These are phyloP conservation scores for Stagonosporopsis rhizophila DNA, from an alignment of 2,329 filamentous ascomycete species.

Conservation along the genomic window DNA sequence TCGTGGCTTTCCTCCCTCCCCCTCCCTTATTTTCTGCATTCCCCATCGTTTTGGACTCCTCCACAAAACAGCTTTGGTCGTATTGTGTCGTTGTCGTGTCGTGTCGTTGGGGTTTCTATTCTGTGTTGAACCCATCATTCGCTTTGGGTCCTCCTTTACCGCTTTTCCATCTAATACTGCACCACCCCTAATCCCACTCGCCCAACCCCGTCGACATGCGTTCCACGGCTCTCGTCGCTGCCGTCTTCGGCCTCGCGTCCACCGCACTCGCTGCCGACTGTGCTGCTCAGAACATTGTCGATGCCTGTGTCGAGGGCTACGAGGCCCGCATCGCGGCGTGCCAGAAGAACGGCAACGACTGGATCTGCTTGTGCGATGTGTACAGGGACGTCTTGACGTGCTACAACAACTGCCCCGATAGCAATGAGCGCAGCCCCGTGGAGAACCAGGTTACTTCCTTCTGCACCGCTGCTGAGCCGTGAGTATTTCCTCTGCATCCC, in stretches of 20 bases:
- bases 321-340: constrained; percentile 54
- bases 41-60: background rate
- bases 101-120: background rate
- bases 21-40: constrained; percentile 1
- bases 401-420: constrained; percentile 69
- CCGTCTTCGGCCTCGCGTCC: constrained; percentile 37
- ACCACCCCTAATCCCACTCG: too few species aligned
- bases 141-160: background rate
- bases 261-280: constrained; percentile 48
- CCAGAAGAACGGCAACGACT: constrained; percentile 54
- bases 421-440: constrained; percentile 45
- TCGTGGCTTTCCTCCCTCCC: too few species aligned
- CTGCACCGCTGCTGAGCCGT: constrained; percentile 54
- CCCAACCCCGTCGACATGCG: constrained; percentile 38
- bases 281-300: constrained; percentile 56
- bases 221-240: constrained; percentile 40
- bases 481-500: constrained; percentile 26
- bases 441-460: constrained; percentile 46
- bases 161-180: background rate
- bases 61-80: background rate
- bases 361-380: constrained; percentile 65
- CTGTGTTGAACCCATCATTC: constrained; percentile 5
- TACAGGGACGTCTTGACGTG: constrained; percentile 63
- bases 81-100: background rate
- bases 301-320: constrained; percentile 55